Evolutionary conservation across 75 land plant genomes (phyloP).

Genomic region (Ceratopteris richardii): DNA sequence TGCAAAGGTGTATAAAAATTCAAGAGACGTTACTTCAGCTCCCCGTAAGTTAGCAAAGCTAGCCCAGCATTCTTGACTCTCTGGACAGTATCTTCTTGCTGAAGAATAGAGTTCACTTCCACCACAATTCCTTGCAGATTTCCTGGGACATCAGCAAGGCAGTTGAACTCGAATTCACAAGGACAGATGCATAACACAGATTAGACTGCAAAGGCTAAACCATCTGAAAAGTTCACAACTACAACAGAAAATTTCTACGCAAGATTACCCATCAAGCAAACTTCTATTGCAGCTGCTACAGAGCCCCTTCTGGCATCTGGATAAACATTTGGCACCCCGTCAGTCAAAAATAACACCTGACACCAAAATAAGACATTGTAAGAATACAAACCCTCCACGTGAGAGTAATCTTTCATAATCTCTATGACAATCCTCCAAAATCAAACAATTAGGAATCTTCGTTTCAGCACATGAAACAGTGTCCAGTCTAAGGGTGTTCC

Average conservation of each 20-base stretch:
- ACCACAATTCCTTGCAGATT: constrained; percentile 81
- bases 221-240: no score
- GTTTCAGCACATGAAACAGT: no score
- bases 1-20: not conserved
- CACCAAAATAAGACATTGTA: no score
- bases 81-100: constrained; percentile 34
- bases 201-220: no score
- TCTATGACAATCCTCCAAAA: no score
- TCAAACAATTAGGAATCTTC: no score
- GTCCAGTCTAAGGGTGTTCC: no score
- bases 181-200: no score
- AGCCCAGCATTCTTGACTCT: constrained; percentile 53
- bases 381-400: no score
- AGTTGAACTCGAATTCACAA: no score
- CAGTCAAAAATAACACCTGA: constrained; percentile 82
- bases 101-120: constrained; percentile 63
- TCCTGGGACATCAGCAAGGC: constrained; percentile 10
- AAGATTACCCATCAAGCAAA: constrained; percentile 32
- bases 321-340: constrained; percentile 55
- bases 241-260: no score
- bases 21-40: constrained; percentile 56
- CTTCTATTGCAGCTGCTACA: constrained; percentile 63
- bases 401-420: no score
- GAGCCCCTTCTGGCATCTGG: constrained; percentile 62
- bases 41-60: constrained; percentile 67